Base-by-base conservation (phyloP, 352 stramenopile genomes). In the Pythium sp. region DNA sequence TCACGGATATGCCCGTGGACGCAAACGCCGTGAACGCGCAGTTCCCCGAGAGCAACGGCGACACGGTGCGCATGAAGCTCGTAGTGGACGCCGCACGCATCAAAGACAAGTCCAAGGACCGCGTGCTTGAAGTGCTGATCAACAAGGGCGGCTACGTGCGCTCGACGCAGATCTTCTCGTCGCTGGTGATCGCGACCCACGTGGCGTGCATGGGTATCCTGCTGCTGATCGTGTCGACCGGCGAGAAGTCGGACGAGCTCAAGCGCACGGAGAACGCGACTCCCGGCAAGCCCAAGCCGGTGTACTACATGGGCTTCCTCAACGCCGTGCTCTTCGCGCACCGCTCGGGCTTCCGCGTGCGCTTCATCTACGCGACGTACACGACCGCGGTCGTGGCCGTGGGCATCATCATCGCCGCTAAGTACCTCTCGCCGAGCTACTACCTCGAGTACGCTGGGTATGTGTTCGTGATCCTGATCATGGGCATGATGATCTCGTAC, bases 401-500 rank as follows among this genome's bases (percentile, higher is more conserved):
- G 8, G 78, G 80, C 11, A 84, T 94, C 49, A 76, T 94, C 68
- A 82, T 89, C 32, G 84, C 84, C 0, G 84, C 82, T 1, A 87
- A 77, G 65, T 76, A 62, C 41, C 66, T 87, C 28, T 82, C 77
- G 5, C 79, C 80, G 0, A 72, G 75, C 41, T 84, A 90, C 65
- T 92, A 91, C 65, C 73, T 89, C 26, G 78, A 91, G 64, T 94
- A 94, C 74, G 71, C 72, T 2, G 81, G 84, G 47, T 92, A 88
- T 65, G 74, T 94, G 51, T 56, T 72, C 9, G 82, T 90, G 22
- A 89, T 91, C 57, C 78, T 91, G 38, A 32, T 91, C 15, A 77
- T 94, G 70, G 84, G 86, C 6, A 94, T 94, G 86, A 92, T 94
- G 84, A 94, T 94, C 69, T 90, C 79, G 58, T 78, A 94, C 72